phyloP scores from a whole-genome alignment of 768 basidiomycete genomes.

The Austroboletus festivus region DNA sequence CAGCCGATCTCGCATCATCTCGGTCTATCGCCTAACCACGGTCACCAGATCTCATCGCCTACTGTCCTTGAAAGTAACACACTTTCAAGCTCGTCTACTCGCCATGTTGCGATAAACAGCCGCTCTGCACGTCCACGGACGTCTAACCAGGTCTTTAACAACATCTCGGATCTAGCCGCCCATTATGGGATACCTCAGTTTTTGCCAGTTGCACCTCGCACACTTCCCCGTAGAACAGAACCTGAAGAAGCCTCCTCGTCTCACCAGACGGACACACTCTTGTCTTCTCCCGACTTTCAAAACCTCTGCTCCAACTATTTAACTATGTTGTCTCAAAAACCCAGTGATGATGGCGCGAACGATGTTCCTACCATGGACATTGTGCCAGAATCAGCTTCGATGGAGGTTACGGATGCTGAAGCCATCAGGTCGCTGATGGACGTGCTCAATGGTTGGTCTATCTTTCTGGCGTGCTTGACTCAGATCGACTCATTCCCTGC shows the following conservation, averaged over 20 bases:
- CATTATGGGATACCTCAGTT: slow-evolving; percentile 78
- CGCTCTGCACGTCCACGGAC: slow-evolving; percentile 62
- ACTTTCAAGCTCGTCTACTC: slow-evolving; percentile 51
- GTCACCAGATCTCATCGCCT: slow-evolving; percentile 38
- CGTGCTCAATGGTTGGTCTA: slow-evolving; percentile 36
- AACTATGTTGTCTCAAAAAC: slow-evolving; percentile 59
- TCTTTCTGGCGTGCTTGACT: rapidly evolving
- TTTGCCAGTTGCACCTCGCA: slow-evolving; percentile 65
- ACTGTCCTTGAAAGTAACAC: slow-evolving; percentile 46
- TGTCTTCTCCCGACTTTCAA: slow-evolving; percentile 36
- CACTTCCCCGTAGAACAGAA: slow-evolving; percentile 44
- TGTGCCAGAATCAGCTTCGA: slow-evolving; percentile 22
- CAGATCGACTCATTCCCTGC: not conserved
- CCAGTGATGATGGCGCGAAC: slow-evolving; percentile 37
- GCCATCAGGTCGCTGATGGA: slow-evolving; percentile 39
- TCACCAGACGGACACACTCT: slow-evolving; percentile 22
- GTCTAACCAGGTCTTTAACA: slow-evolving; percentile 58
- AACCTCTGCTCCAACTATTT: slow-evolving; percentile 61
- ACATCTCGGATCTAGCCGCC: slow-evolving; percentile 64
- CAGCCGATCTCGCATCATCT: slow-evolving; percentile 38
- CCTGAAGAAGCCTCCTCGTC: slow-evolving; percentile 33
- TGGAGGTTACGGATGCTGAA: slow-evolving; percentile 24
- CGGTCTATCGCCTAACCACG: slow-evolving; percentile 37
- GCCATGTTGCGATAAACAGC: slow-evolving; percentile 60
- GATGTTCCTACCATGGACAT: slow-evolving; percentile 31